These are phyloP conservation scores for Fusarium nematophilum DNA, from an alignment of 2,329 filamentous ascomycete genomes.

Conservation along the genomic window DNA sequence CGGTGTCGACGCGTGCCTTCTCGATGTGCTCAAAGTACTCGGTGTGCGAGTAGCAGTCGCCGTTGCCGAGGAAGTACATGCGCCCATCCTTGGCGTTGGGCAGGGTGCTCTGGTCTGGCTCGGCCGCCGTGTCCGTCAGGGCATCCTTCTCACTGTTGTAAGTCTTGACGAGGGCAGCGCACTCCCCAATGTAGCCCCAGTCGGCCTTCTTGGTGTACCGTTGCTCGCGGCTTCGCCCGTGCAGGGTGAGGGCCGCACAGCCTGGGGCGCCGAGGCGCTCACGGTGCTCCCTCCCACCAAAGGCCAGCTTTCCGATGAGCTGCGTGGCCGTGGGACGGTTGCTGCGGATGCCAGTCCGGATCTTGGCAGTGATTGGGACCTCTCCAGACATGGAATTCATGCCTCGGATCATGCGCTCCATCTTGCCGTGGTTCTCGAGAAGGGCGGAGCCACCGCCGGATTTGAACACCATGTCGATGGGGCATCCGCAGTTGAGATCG, in stretches of 20 bases:
- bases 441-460: constrained; percentile 90
- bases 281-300: constrained; percentile 79
- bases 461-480: constrained; percentile 93
- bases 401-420: constrained; percentile 93
- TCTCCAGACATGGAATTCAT: constrained; percentile 96
- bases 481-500: constrained; percentile 96
- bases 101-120: constrained; percentile 80
- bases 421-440: constrained; percentile 86
- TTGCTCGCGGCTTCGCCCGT: constrained; percentile 93
- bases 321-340: constrained; percentile 82
- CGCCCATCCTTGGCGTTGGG: constrained; percentile 73
- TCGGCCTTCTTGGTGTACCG: constrained; percentile 93
- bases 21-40: constrained; percentile 86
- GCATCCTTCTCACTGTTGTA: constrained; percentile 77
- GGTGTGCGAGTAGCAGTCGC: constrained; percentile 92
- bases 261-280: constrained; percentile 80
- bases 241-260: constrained; percentile 93
- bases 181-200: constrained; percentile 94
- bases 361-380: constrained; percentile 93
- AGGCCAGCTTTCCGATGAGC: constrained; percentile 83
- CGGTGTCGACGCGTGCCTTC: constrained; percentile 84
- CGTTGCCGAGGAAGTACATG: constrained; percentile 95
- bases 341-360: constrained; percentile 89
- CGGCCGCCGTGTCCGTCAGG: constrained; percentile 79
- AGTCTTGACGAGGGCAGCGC: constrained; percentile 82